Percentiles rank a stretch among this genome's conserved stretches.
These are phyloP conservation scores for Trichocladium uniseriatum DNA, from an alignment of 495 filamentous ascomycete genomes.

Conservation along the genomic window DNA sequence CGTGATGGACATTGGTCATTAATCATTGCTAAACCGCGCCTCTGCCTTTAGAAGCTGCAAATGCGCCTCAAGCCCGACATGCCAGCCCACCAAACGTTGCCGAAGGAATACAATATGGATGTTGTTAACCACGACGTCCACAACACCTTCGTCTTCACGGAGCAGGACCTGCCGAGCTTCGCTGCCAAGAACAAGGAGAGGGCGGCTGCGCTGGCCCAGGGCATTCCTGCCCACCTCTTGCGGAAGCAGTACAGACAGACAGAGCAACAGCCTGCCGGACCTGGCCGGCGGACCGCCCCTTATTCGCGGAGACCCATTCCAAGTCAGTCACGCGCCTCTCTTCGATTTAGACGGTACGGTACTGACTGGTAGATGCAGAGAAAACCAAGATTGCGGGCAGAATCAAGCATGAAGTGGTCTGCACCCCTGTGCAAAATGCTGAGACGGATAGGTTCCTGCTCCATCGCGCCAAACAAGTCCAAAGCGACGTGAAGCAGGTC, in stretches of 20 bases:
- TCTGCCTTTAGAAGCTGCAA: slow-evolving; percentile 29
- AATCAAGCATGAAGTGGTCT: slow-evolving; percentile 67
- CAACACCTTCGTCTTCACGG: slow-evolving; percentile 85
- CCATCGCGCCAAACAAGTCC: slow-evolving; percentile 53
- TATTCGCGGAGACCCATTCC: slow-evolving; percentile 73
- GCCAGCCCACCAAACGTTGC: slow-evolving; percentile 54
- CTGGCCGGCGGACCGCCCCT: slow-evolving; percentile 54
- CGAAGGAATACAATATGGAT: slow-evolving; percentile 75
- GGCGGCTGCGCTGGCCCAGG: slow-evolving; percentile 38
- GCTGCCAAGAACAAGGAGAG: slow-evolving; percentile 48
- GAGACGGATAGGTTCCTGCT: slow-evolving; percentile 57
- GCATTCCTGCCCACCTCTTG: slow-evolving; percentile 42
- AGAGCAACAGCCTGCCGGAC: slow-evolving; percentile 36
- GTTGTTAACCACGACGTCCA: slow-evolving; percentile 50
- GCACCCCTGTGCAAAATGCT: slow-evolving; percentile 63
- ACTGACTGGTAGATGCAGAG: slow-evolving; percentile 41
- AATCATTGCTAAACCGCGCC: slow-evolving; percentile 7
- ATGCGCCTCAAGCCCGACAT: slow-evolving; percentile 39
- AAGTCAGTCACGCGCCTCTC: slow-evolving; percentile 45
- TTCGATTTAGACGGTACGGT: background rate
- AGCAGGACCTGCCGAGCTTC: slow-evolving; percentile 80
- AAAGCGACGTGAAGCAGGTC: slow-evolving; percentile 40
- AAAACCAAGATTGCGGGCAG: slow-evolving; percentile 68
- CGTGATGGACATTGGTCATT: background rate
- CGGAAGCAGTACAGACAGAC: slow-evolving; percentile 31